phyloP scores from a whole-genome alignment of 2,329 filamentous ascomycete species.

The Hymenoscyphus fructigenus region DNA sequence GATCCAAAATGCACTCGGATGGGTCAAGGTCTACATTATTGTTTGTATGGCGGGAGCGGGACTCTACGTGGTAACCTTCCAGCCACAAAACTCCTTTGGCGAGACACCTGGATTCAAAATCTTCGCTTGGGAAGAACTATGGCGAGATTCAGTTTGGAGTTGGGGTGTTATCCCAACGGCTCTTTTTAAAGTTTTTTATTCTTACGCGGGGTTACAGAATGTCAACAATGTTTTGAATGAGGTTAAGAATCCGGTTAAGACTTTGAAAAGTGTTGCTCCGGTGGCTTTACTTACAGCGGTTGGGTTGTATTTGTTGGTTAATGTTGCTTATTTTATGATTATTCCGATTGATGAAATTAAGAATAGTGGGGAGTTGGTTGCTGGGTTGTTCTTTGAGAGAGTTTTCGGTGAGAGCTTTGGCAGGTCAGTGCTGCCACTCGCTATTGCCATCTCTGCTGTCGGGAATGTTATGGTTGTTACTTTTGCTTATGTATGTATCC shows the following conservation, averaged over 20 bases:
- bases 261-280: constrained; percentile 56
- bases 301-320: constrained; percentile 55
- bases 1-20: constrained; percentile 62
- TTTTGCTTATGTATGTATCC: constrained; percentile 37
- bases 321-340: constrained; percentile 60
- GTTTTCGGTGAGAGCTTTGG: constrained; percentile 46
- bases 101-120: constrained; percentile 25
- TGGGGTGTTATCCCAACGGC: constrained; percentile 61
- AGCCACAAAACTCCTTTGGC: constrained; percentile 23
- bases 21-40: constrained; percentile 61
- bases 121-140: constrained; percentile 52
- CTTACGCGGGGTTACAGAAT: constrained; percentile 53
- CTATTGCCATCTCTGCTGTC: constrained; percentile 47
- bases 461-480: constrained; percentile 51
- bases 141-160: constrained; percentile 67
- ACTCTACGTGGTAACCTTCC: constrained; percentile 55
- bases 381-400: constrained; percentile 57
- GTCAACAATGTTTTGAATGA: constrained; percentile 58
- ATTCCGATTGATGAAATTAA: constrained; percentile 56
- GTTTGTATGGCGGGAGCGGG: constrained; percentile 61
- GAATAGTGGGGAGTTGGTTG: constrained; percentile 53
- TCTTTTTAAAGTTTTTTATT: constrained; percentile 56
- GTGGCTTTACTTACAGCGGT: constrained; percentile 53
- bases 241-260: constrained; percentile 55
- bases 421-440: constrained; percentile 45